These are phyloP conservation scores for Fragaria nilgerrensis DNA, from an alignment of 306 rosid species.

Conservation along the genomic window DNA sequence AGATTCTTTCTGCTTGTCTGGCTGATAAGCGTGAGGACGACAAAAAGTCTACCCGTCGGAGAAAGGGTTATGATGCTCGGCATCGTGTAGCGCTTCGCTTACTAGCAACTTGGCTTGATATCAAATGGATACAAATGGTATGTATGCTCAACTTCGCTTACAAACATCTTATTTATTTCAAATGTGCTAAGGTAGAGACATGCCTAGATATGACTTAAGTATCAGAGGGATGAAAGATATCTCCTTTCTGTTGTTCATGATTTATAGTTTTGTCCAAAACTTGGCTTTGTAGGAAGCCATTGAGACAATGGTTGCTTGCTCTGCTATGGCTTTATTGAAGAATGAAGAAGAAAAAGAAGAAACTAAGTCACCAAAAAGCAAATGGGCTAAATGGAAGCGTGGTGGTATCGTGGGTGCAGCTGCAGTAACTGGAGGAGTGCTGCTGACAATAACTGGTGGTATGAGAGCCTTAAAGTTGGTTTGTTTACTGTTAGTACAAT, in stretches of 20 bases:
- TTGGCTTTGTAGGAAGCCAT: constrained; percentile 73
- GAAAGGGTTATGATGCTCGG: constrained; percentile 91
- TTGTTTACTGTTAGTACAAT: constrained; percentile 3
- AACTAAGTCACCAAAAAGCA: constrained; percentile 43
- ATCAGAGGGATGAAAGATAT: constrained; percentile 17
- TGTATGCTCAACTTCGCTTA: constrained; percentile 27
- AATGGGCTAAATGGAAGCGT: constrained; percentile 87
- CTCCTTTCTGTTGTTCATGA: constrained; percentile 6
- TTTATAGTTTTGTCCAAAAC: constrained; percentile 25
- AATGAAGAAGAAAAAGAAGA: constrained; percentile 54
- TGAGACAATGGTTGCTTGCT: constrained; percentile 86
- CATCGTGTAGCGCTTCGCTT: constrained; percentile 73
- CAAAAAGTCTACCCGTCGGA: constrained; percentile 48
- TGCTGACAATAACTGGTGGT: constrained; percentile 97
- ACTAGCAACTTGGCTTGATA: constrained; percentile 83
- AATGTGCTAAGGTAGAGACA: constrained; percentile 7
- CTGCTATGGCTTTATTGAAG: constrained; percentile 81
- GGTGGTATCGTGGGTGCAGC: constrained; percentile 98
- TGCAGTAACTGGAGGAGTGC: constrained; percentile 86
- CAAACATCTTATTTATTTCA: constrained; percentile 11
- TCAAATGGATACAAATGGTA: constrained; percentile 86
- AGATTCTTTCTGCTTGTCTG: constrained; percentile 80
- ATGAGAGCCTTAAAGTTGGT: constrained; percentile 27
- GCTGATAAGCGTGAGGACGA: constrained; percentile 47
- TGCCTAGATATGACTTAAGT: constrained; percentile 8